Base-by-base conservation (phyloP, 352 stramenopile genomes). In the Nothophytophthora sp. region DNA sequence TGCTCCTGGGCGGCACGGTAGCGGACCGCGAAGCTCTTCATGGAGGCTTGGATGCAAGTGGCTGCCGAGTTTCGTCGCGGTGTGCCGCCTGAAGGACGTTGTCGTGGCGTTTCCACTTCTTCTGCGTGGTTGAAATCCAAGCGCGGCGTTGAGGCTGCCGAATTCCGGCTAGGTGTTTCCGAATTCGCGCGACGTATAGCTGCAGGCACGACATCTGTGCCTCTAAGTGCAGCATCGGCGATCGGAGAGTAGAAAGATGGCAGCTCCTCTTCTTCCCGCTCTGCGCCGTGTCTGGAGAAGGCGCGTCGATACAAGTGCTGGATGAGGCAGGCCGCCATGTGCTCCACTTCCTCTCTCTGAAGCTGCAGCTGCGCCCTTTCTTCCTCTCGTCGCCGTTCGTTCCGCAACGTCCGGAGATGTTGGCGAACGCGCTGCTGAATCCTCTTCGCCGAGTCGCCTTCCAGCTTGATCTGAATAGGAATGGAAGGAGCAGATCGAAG, bases 281-380 rank as follows among this genome's bases (percentile, higher is more conserved):
- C 30, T 4, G 29, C 9, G 24, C 3, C 18, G 1, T 20, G 19
- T 24, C 41, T 29, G 22, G 44, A 28, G 5, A 57, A 33, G 13
- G 13, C 52, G 42, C 50, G 52, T 27, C 63, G 52, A 37, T 67
- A 83, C 11, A 66, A 28, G 39, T 63, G 51, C 43, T 84, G 73
- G 24, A 81, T 76, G 20, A 69, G 24, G 33, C 53, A 73, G 23
- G 55, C 73, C 1, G 73, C 73, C 42, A 79, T 62, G 41, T 75
- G 50, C 22, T 76, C 70, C 12, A 76, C 58, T 15, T 80, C 70
- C 41, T 58, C 28, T 49, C 52, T 72, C 44, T 79, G 63, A 13
- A 61, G 32, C 15, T 54, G 40, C 2, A 70, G 28, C n/a, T 58
- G 37, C 15, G 50, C 10, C 35, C 33, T 48, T 5, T 56, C 19